Percentiles rank a stretch among this genome's conserved stretches.
These are phyloP conservation scores for Plasmodium malariae DNA, from an alignment of 169 alveolate genomes.

Conservation along the genomic window DNA sequence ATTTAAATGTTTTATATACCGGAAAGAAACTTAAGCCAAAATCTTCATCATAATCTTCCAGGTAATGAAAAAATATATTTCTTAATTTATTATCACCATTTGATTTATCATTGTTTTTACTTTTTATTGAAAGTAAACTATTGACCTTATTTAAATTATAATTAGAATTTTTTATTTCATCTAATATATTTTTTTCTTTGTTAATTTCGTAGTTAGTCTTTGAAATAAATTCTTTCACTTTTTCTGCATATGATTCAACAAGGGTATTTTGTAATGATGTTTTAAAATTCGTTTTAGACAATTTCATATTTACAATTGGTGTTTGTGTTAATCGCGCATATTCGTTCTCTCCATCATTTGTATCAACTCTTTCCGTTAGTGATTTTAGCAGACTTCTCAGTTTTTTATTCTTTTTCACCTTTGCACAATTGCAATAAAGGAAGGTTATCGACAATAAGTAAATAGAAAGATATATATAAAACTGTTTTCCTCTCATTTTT, in stretches of 20 bases:
- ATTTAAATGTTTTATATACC: constrained; percentile 70
- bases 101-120: background rate
- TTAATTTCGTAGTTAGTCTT: constrained; percentile 32
- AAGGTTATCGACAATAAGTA: background rate
- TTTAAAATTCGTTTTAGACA: constrained; percentile 37
- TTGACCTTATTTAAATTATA: constrained; percentile 17
- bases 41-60: constrained; percentile 33
- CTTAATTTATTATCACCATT: background rate
- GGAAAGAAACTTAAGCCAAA: constrained; percentile 54
- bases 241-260: constrained; percentile 70
- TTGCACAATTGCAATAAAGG: constrained; percentile 14
- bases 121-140: constrained; percentile 13
- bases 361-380: constrained; percentile 36
- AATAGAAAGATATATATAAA: background rate
- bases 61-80: constrained; percentile 32
- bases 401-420: constrained; percentile 28
- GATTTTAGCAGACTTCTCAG: constrained; percentile 45
- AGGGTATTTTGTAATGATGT: constrained; percentile 55
- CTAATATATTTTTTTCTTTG: constrained; percentile 33
- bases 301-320: constrained; percentile 39
- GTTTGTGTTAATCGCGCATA: constrained; percentile 74
- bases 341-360: constrained; percentile 70
- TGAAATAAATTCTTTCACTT: constrained; percentile 41
- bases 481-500: background rate
- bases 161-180: constrained; percentile 54